phyloP scores from a whole-genome alignment of 768 basidiomycete genomes.

The Russula lepida region DNA sequence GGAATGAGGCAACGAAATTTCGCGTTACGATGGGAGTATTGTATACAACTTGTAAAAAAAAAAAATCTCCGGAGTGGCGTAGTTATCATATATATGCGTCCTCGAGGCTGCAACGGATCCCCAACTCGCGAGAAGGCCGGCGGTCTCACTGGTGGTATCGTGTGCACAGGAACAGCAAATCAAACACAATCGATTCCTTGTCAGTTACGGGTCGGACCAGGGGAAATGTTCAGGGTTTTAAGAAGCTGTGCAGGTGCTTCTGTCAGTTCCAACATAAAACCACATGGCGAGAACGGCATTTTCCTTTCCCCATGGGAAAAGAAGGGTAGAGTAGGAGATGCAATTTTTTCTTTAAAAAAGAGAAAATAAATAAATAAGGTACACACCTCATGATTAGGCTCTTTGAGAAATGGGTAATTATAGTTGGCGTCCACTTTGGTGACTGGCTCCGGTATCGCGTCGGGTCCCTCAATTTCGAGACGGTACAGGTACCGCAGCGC shows the following conservation, averaged over 20 bases:
- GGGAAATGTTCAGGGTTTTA: not conserved
- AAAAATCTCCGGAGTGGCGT: not conserved
- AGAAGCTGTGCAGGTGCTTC: not conserved
- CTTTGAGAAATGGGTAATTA: slow-evolving; percentile 3
- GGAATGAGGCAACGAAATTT: not conserved
- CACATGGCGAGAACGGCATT: not conserved
- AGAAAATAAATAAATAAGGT: too few species aligned
- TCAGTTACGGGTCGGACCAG: not conserved
- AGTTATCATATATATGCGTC: not conserved
- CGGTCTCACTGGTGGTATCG: not conserved
- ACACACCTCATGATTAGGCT: not conserved
- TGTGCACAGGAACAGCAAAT: not conserved
- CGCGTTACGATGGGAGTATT: not conserved
- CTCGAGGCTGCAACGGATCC: not conserved
- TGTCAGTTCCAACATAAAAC: not conserved
- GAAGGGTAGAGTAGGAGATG: not conserved
- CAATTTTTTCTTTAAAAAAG: too few species aligned
- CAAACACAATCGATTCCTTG: not conserved
- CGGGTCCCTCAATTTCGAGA: slow-evolving; percentile 1
- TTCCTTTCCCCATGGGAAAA: not conserved
- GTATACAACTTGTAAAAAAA: not conserved
- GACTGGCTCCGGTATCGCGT: not conserved
- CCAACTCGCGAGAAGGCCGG: not conserved
- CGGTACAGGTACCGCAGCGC: not conserved
- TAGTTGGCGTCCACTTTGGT: not conserved